Percentiles rank a stretch among this genome's conserved stretches.
Conservation (phyloP, 352 stramenopile genomes). For the Phytophthora parvispora region DNA sequence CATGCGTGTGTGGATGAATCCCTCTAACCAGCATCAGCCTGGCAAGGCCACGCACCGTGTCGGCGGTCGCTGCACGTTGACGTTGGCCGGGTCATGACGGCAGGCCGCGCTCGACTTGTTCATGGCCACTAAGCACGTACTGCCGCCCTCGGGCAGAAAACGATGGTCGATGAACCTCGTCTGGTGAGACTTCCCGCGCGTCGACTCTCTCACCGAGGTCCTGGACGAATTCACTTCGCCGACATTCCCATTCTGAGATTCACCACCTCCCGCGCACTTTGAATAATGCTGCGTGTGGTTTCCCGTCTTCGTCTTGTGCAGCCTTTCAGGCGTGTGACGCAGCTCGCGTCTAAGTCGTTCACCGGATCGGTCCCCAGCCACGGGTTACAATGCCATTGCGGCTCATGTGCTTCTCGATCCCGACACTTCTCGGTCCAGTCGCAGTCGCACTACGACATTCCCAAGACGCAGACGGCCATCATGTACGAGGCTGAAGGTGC, state of each 20-base stretch:
- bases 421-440: constrained; percentile 46
- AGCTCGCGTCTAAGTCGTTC: constrained; percentile 23
- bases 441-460: constrained; percentile 53
- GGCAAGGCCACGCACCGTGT: background rate
- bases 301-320: constrained; percentile 45
- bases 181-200: constrained; percentile 8
- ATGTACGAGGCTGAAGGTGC: constrained; percentile 59
- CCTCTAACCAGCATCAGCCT: too few species aligned
- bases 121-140: background rate
- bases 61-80: constrained; percentile 13
- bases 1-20: constrained; percentile 4
- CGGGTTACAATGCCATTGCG: constrained; percentile 15
- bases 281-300: constrained; percentile 33
- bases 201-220: constrained; percentile 22
- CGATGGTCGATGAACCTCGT: constrained; percentile 11
- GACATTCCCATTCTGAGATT: constrained; percentile 22
- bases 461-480: constrained; percentile 58
- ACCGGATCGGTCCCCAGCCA: constrained; percentile 14
- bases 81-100: background rate
- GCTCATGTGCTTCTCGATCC: constrained; percentile 36
- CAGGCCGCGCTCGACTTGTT: background rate
- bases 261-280: background rate
- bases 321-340: constrained; percentile 17
- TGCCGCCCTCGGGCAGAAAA: constrained; percentile 2
- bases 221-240: constrained; percentile 4